Evolutionary conservation across 1,139 yeast species (phyloP).

Genomic region (Candida sp.): DNA sequence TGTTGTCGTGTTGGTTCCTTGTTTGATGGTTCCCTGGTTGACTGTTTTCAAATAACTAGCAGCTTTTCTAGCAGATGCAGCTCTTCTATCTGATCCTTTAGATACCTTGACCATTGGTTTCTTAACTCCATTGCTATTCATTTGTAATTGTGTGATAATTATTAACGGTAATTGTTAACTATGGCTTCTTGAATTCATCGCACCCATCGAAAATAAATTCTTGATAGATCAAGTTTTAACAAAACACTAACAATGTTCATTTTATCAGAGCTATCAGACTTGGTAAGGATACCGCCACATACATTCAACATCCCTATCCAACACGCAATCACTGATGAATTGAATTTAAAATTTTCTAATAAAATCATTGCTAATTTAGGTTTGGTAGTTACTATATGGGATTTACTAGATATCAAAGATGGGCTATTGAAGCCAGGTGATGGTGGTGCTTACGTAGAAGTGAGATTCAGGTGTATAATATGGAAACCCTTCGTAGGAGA

Average conservation of each 20-base stretch:
- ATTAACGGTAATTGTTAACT: too few species aligned
- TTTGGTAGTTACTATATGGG: conserved; percentile 81
- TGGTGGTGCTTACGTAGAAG: conserved; percentile 82
- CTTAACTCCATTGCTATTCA: conserved; percentile 7
- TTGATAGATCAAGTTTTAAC: neutral
- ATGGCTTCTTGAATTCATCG: neutral
- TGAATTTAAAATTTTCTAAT: conserved; percentile 82
- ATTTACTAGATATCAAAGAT: conserved; percentile 73
- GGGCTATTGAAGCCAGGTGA: conserved; percentile 95
- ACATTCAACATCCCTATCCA: conserved; percentile 70
- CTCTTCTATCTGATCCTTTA: conserved; percentile 50
- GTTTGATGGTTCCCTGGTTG: conserved; percentile 1
- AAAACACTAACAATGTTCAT: conserved; percentile 60
- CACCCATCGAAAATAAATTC: neutral
- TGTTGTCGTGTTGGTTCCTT: neutral
- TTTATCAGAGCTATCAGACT: conserved; percentile 73
- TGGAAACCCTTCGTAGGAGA: conserved; percentile 97
- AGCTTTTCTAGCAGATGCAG: conserved; percentile 46
- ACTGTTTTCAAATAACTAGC: conserved; percentile 33
- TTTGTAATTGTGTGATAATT: neutral
- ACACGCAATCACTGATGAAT: conserved; percentile 72
- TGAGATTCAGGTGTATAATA: conserved; percentile 69
- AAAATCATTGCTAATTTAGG: conserved; percentile 82
- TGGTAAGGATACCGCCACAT: conserved; percentile 86
- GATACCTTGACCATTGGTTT: conserved; percentile 19